Conservation (phyloP, 2,329 filamentous ascomycete genomes). For the Cercospora beticola region DNA sequence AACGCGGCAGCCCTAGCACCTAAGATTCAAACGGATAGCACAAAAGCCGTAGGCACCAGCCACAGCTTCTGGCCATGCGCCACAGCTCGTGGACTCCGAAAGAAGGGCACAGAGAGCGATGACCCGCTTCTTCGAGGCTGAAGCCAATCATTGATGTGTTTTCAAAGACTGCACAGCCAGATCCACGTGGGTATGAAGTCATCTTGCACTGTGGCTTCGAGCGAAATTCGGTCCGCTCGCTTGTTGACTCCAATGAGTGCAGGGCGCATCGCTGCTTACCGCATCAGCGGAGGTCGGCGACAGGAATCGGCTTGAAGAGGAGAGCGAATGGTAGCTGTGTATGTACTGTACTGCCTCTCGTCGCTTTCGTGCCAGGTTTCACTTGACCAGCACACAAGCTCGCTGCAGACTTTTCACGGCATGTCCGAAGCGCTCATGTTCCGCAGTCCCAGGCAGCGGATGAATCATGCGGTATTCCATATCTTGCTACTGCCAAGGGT, state of each 20-base stretch:
- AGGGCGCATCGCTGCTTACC: not conserved
- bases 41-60: not conserved
- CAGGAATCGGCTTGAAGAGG: not conserved
- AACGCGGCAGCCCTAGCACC: not conserved
- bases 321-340: not conserved
- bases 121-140: not conserved
- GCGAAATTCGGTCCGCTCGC: slow-evolving; percentile 3
- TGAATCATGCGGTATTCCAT: not conserved
- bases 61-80: not conserved
- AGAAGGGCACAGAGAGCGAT: not conserved
- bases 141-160: not conserved
- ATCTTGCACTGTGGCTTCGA: not conserved
- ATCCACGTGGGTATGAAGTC: slow-evolving; percentile 7
- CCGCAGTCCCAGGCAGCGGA: not conserved
- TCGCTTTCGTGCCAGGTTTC: not conserved
- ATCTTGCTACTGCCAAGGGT: not conserved
- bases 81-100: slow-evolving; percentile 3
- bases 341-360: not conserved
- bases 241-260: not conserved
- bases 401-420: not conserved
- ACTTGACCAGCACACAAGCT: not conserved
- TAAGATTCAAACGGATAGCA: not conserved
- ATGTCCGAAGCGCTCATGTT: not conserved
- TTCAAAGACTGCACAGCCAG: not conserved
- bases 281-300: slow-evolving; percentile 2